These are phyloP conservation scores for Pseudotsuga menziesii DNA, from an alignment of 75 land plant genomes.

Conservation along the genomic window DNA sequence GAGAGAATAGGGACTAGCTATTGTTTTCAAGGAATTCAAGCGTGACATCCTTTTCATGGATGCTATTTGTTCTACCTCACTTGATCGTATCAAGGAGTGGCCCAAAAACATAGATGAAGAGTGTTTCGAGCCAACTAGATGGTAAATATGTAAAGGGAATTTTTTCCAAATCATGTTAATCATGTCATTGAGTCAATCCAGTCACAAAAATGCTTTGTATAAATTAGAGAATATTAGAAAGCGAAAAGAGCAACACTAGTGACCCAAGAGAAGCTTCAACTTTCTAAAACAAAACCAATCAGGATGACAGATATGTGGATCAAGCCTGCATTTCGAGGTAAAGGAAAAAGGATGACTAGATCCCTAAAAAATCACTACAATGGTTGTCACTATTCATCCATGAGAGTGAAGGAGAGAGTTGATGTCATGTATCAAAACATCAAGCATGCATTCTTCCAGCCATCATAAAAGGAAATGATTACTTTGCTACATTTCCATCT, in stretches of 20 bases:
- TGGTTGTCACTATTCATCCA: slow-evolving; percentile 79
- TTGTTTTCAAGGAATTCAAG: no score
- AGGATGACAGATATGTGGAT: slow-evolving; percentile 84
- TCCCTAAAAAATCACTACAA: slow-evolving; percentile 75
- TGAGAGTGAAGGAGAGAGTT: slow-evolving; percentile 73
- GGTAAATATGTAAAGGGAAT: slow-evolving; percentile 86
- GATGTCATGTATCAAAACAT: slow-evolving; percentile 80
- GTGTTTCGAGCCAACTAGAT: no score
- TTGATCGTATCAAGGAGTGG: no score
- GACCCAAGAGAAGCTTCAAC: slow-evolving; percentile 82
- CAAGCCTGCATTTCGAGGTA: slow-evolving; percentile 76
- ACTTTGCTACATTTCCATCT: slow-evolving; percentile 85
- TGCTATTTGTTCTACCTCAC: no score
- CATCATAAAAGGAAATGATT: slow-evolving; percentile 95
- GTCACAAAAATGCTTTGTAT: slow-evolving; percentile 75
- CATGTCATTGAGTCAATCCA: slow-evolving; percentile 85
- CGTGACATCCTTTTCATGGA: no score
- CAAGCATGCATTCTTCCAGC: slow-evolving; percentile 97
- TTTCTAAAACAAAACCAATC: slow-evolving; percentile 64
- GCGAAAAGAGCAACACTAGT: slow-evolving; percentile 96
- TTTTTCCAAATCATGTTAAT: slow-evolving; percentile 65
- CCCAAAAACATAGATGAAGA: no score
- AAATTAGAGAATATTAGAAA: slow-evolving; percentile 76
- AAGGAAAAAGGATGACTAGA: slow-evolving; percentile 69
- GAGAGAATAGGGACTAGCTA: no score